phyloP scores from a whole-genome alignment of 495 filamentous ascomycete genomes.

The Xylona heveae region DNA sequence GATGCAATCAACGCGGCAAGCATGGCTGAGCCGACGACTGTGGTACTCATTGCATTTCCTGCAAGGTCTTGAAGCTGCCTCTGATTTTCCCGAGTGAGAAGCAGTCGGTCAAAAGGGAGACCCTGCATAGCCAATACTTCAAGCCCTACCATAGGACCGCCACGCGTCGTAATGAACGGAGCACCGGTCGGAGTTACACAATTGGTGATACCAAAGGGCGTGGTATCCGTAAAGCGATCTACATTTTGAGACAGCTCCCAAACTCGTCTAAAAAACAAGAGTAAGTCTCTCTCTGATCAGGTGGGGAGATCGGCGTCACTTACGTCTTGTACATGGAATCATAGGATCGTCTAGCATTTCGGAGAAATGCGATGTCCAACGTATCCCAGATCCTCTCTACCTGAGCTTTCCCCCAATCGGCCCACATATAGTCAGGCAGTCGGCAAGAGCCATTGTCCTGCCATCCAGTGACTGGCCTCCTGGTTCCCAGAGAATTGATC shows the following conservation, averaged over 20 bases:
- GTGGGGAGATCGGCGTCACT: no score
- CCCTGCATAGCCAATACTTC: conserved; percentile 56
- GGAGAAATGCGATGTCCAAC: conserved; percentile 38
- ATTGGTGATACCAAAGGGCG: conserved; percentile 32
- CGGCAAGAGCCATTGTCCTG: conserved; percentile 24
- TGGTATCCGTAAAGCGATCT: conserved; percentile 29
- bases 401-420: conserved; percentile 22
- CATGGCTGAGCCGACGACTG: conserved; percentile 45
- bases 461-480: conserved; percentile 35
- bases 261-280: conserved; percentile 15
- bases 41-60: conserved; percentile 70
- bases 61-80: conserved; percentile 48
- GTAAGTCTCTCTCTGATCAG: conserved; percentile 3
- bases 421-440: conserved; percentile 33
- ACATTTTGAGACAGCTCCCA: conserved; percentile 62
- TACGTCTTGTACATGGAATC: conserved; percentile 46
- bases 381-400: conserved; percentile 43
- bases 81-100: conserved; percentile 41
- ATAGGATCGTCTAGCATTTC: conserved; percentile 19
- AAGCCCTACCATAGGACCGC: conserved; percentile 38
- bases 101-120: conserved; percentile 37
- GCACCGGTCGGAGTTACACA: conserved; percentile 54
- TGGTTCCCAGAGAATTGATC: conserved; percentile 23
- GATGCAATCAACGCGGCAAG: conserved; percentile 28
- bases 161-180: conserved; percentile 38